Conservation (phyloP, 805 yeast species). For the Candida arabinofermentans region DNA sequence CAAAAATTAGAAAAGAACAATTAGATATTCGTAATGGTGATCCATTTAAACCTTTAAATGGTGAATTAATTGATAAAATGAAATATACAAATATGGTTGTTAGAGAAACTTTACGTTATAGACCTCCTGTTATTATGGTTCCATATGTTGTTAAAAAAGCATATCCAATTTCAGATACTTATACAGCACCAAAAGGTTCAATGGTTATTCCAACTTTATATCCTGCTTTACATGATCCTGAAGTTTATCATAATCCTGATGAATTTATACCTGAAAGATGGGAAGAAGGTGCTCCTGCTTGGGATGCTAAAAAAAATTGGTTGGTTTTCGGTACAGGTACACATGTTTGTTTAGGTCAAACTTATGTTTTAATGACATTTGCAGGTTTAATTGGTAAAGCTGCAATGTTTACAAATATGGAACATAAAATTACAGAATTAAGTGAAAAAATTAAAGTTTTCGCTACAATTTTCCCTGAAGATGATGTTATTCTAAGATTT, state of each 20-base stretch:
- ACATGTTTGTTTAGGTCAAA: conserved; percentile 93
- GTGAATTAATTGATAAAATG: conserved; percentile 83
- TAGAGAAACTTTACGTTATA: conserved; percentile 85
- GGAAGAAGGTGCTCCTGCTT: conserved; percentile 73
- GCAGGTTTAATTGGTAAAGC: conserved; percentile 91
- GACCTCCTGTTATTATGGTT: conserved; percentile 98
- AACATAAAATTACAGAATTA: conserved; percentile 76
- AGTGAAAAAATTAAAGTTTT: conserved; percentile 93
- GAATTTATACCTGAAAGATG: conserved; percentile 95
- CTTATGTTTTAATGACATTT: conserved; percentile 86
- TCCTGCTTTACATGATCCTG: conserved; percentile 97
- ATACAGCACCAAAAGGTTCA: conserved; percentile 94
- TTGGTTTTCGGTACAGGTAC: conserved; percentile 97
- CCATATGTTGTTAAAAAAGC: conserved; percentile 89
- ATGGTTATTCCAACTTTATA: conserved; percentile 95
- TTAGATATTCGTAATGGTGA: conserved; percentile 75
- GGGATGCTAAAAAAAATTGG: conserved; percentile 83
- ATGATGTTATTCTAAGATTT: conserved; percentile 82
- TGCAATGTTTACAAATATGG: conserved; percentile 71
- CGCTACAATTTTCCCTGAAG: conserved; percentile 97
- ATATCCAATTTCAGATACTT: conserved; percentile 77
- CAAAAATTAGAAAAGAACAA: conserved; percentile 90
- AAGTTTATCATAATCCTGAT: conserved; percentile 92
- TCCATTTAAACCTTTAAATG: conserved; percentile 53
- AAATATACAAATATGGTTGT: conserved; percentile 85